These are phyloP conservation scores for Rhynchospora breviuscula DNA, from an alignment of 176 grass and related monocot species.

Conservation along the genomic window DNA sequence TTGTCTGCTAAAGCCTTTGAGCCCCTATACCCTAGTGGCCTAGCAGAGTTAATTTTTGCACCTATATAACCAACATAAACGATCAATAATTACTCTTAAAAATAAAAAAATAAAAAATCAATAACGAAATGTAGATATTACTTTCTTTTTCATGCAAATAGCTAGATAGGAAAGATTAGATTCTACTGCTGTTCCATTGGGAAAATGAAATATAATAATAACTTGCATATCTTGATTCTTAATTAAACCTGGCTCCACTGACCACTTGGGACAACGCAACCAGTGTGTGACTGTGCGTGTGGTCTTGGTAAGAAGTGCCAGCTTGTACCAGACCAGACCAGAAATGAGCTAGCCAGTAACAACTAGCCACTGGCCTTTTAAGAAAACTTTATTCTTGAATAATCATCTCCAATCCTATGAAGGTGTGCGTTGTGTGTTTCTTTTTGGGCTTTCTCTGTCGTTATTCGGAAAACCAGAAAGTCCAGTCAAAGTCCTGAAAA, in stretches of 20 bases:
- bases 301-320: neutral
- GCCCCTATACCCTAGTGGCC: too few relatives aligned
- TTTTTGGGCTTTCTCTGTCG: conserved; percentile 16
- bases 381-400: neutral
- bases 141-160: neutral
- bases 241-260: neutral
- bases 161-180: neutral
- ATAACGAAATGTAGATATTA: neutral
- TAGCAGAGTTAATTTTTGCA: too few relatives aligned
- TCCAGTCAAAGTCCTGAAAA: conserved; percentile 20
- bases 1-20: neutral
- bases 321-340: neutral
- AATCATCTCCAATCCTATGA: neutral
- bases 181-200: neutral
- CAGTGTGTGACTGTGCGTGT: neutral
- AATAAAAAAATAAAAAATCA: too few relatives aligned
- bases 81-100: too few relatives aligned
- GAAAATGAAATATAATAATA: neutral
- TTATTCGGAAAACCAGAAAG: neutral
- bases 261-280: neutral
- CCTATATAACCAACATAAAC: too few relatives aligned
- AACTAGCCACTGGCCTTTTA: neutral
- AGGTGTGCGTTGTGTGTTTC: neutral
- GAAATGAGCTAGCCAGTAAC: neutral
- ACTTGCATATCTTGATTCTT: neutral